These are phyloP conservation scores for Vitis hybrid DNA, from an alignment of 177 flowering plant genomes.

Conservation along the genomic window DNA sequence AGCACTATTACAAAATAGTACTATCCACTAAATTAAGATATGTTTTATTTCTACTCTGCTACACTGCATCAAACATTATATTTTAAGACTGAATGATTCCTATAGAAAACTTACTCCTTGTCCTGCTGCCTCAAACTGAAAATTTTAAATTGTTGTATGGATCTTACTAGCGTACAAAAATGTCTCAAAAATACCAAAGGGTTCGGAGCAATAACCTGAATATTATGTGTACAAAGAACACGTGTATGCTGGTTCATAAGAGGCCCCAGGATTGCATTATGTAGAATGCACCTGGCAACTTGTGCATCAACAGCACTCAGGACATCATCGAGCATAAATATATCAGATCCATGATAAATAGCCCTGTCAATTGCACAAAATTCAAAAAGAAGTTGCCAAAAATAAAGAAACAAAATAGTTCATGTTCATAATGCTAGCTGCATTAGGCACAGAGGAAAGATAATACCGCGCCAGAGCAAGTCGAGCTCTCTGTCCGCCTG, in stretches of 20 bases:
- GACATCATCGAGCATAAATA: constrained; percentile 83
- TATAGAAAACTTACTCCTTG: no score
- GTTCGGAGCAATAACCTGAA: constrained; percentile 56
- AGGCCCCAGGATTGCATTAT: constrained; percentile 72
- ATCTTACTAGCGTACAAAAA: neutral
- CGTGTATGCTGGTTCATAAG: constrained; percentile 61
- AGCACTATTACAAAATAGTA: no score
- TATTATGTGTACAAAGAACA: constrained; percentile 80
- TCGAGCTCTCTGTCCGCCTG: constrained; percentile 97
- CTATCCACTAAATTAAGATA: no score
- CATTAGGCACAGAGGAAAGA: neutral
- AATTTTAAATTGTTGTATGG: neutral
- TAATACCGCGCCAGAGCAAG: constrained; percentile 85
- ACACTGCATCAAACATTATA: no score
- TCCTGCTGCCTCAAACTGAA: no score
- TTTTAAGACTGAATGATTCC: no score
- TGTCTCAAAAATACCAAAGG: constrained; percentile 1
- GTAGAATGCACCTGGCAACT: constrained; percentile 72
- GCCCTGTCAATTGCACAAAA: constrained; percentile 56
- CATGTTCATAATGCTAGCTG: neutral
- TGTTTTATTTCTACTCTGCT: no score
- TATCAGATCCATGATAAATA: constrained; percentile 65
- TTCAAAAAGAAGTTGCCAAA: neutral
- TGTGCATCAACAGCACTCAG: constrained; percentile 98
- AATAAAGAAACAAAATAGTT: neutral